phyloP scores from a whole-genome alignment of 768 basidiomycete species.

The Tylopilus sp. region DNA sequence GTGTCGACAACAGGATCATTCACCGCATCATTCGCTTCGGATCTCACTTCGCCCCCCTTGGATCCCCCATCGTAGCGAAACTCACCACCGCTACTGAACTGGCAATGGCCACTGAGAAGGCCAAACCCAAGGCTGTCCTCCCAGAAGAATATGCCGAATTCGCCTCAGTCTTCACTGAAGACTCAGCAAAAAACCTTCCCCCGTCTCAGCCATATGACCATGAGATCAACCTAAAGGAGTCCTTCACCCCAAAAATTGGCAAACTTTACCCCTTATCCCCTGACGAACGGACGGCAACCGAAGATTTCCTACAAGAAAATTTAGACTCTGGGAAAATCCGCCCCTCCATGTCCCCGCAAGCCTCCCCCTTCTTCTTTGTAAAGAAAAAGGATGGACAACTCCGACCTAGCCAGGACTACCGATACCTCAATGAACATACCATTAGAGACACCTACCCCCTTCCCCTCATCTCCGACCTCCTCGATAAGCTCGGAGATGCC shows the following conservation, averaged over 20 bases:
- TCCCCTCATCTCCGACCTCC: background rate
- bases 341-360: background rate
- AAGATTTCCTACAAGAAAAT: background rate
- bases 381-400: too few relatives aligned
- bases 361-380: background rate
- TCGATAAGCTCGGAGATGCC: background rate
- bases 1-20: too few relatives aligned
- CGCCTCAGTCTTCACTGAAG: too few relatives aligned
- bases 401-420: too few relatives aligned
- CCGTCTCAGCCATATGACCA: background rate
- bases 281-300: background rate
- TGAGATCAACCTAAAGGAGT: background rate
- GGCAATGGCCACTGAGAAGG: too few relatives aligned
- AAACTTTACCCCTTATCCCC: background rate
- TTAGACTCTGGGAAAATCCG: background rate
- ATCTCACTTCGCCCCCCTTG: too few relatives aligned
- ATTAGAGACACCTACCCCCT: background rate
- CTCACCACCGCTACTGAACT: too few relatives aligned
- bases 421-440: background rate
- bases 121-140: too few relatives aligned
- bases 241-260: background rate
- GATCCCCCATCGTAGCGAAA: too few relatives aligned
- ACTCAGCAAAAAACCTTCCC: too few relatives aligned
- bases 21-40: too few relatives aligned
- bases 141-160: too few relatives aligned